Percentiles rank a stretch among this genome's conserved stretches.
phyloP scores from a whole-genome alignment of 805 yeast species.

The Lipomyces spencermartinsiae region DNA sequence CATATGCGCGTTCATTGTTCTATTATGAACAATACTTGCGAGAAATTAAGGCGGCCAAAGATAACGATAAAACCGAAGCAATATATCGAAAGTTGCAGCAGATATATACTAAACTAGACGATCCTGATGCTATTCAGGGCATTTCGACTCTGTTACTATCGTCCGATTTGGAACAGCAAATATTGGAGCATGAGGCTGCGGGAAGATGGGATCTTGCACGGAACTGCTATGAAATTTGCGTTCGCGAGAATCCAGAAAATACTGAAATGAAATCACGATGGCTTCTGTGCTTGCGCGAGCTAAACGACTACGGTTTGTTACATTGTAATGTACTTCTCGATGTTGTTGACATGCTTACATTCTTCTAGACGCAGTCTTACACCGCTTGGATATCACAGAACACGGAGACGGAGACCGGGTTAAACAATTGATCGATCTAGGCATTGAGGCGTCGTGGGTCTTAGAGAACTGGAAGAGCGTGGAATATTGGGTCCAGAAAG shows the following conservation, averaged over 20 bases:
- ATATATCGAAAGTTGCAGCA: conserved; percentile 57
- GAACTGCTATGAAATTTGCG: conserved; percentile 74
- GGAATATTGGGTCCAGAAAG: conserved; percentile 61
- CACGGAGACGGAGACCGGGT: conserved; percentile 47
- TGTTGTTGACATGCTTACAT: neutral
- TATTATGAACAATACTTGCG: conserved; percentile 81
- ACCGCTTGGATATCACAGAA: conserved; percentile 53
- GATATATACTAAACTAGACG: conserved; percentile 87
- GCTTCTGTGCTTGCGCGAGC: conserved; percentile 73
- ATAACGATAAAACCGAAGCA: conserved; percentile 39
- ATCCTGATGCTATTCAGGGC: conserved; percentile 89
- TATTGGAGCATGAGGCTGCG: conserved; percentile 80
- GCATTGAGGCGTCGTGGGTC: conserved; percentile 75
- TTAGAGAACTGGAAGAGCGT: conserved; percentile 62
- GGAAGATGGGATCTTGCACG: conserved; percentile 88
- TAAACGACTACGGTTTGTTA: conserved; percentile 70
- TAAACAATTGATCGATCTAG: conserved; percentile 68
- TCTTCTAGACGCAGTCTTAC: conserved; percentile 49
- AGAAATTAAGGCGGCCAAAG: conserved; percentile 43
- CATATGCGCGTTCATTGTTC: conserved; percentile 85
- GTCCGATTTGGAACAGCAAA: conserved; percentile 72
- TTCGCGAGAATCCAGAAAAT: conserved; percentile 40
- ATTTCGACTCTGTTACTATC: conserved; percentile 71
- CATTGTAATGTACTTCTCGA: neutral
- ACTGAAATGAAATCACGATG: conserved; percentile 57